Evolutionary conservation across 192 early-diverging fungal genomes (phyloP), one percentile per base, ranked within the genome.

Genomic region (Borealophlyctis nickersoniae): DNA sequence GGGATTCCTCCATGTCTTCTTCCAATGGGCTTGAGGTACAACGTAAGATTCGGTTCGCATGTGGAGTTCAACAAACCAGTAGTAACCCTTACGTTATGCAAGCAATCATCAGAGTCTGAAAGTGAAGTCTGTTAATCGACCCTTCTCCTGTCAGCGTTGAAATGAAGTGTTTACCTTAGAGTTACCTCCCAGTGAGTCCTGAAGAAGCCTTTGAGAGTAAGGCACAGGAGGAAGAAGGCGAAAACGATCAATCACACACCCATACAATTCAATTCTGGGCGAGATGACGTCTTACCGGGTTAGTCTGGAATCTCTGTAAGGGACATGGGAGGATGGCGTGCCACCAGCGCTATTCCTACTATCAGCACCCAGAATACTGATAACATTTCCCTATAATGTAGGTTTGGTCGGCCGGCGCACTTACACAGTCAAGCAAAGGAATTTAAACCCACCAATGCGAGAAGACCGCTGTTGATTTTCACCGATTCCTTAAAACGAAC

Each of bases 291-390:
- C 24, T 34, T 29, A 67, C 71, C 75, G 52, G 0, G 97, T 99
- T 28, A 99, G 81, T 72, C 98, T 99, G 13, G 91, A 93, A 67
- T 98, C 95, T 36, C 97, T 85, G 63, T 97, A 99, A 1, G 97
- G 95, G 51, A 97, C 82, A 65, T 61, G 39, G 27, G 28, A 29
- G 2, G 45, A 48, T 5, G 5, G 23, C 23, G 31, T 27, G 1
- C 33, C 36, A 13, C 39, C 39, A 45, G 39, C 9, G 7, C 19
- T 7, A 19, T 45, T 45, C 28, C 56, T 53, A 2, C 32, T 24
- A 32, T 66, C 79, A 64, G 89, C 90, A 22, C 94, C 92, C 7
- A 99, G 75, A 0, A 92, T 91, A 32, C 89, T 90, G 54, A 99
- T 99, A 23, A 98, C 97, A 71, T 98, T 99, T 58, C 52, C 39